These are phyloP conservation scores for Kockovaella imperatae DNA, from an alignment of 768 basidiomycete genomes.

Conservation along the genomic window DNA sequence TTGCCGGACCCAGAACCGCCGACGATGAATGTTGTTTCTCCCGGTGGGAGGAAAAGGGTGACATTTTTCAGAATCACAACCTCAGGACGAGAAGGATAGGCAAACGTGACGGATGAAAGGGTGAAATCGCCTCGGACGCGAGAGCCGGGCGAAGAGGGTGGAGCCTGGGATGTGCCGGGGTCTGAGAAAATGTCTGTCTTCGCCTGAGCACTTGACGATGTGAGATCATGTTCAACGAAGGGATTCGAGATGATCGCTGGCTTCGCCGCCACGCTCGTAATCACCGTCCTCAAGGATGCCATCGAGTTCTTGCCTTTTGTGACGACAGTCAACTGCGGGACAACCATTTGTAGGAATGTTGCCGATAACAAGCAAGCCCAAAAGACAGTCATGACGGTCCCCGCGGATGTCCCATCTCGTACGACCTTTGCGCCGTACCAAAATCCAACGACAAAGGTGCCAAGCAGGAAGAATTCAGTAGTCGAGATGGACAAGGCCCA, in stretches of 20 bases:
- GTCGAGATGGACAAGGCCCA: conserved; percentile 68
- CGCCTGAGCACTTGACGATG: conserved; percentile 2
- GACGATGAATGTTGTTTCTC: conserved; percentile 71
- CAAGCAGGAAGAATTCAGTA: conserved; percentile 73
- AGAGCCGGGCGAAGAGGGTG: conserved; percentile 2
- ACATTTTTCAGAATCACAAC: conserved; percentile 56
- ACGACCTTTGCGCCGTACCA: conserved; percentile 92
- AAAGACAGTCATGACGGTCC: conserved; percentile 90
- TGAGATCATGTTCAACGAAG: conserved; percentile 15
- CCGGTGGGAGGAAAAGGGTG: conserved; percentile 60
- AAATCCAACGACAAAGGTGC: conserved; percentile 93
- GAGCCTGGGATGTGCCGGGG: too few relatives aligned
- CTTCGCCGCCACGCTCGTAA: conserved; percentile 45
- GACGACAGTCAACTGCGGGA: conserved; percentile 70
- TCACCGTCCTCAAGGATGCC: conserved; percentile 58
- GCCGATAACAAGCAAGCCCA: conserved; percentile 93
- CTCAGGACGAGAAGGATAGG: conserved; percentile 65
- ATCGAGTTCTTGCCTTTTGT: conserved; percentile 78
- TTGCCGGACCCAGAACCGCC: conserved; percentile 73
- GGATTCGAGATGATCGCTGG: conserved; percentile 8
- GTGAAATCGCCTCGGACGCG: conserved; percentile 65
- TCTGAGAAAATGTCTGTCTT: not conserved
- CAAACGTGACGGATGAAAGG: conserved; percentile 57
- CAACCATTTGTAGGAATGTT: conserved; percentile 74
- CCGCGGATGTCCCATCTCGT: conserved; percentile 60